A percentile compares a stretch with the other conserved stretches of the same genome.
These are phyloP conservation scores for Phytophthora agathidicida DNA, from an alignment of 352 stramenopile species.

Conservation along the genomic window DNA sequence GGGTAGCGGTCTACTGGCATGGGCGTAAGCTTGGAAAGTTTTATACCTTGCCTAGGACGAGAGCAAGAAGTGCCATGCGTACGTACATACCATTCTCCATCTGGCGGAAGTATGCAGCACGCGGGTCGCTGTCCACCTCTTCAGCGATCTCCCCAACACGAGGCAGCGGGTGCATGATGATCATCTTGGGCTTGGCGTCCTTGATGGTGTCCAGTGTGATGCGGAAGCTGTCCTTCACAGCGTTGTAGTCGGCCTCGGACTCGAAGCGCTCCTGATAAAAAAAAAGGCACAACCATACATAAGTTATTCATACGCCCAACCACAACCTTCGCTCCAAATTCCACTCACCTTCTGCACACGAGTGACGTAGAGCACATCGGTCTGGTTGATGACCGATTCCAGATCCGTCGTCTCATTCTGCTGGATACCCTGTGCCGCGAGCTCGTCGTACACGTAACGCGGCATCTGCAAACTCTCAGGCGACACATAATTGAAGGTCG, in stretches of 20 bases:
- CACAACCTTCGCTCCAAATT: neutral
- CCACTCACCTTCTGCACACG: constrained; percentile 92
- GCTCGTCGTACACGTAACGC: constrained; percentile 79
- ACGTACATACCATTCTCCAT: constrained; percentile 99
- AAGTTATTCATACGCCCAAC: neutral
- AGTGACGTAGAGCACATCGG: constrained; percentile 99
- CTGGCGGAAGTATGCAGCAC: constrained; percentile 97
- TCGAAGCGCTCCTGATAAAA: constrained; percentile 94
- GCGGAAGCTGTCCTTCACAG: constrained; percentile 92
- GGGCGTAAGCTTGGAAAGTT: neutral
- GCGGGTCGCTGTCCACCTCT: constrained; percentile 96
- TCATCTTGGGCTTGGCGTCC: constrained; percentile 90
- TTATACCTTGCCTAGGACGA: constrained; percentile 91
- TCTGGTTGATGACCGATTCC: constrained; percentile 88
- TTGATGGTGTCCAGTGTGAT: constrained; percentile 77
- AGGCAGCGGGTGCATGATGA: constrained; percentile 99
- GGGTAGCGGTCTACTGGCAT: neutral
- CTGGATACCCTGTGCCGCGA: constrained; percentile 67
- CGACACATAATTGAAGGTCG: constrained; percentile 93
- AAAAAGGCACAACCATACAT: neutral
- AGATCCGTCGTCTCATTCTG: constrained; percentile 90
- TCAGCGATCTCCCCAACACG: constrained; percentile 97
- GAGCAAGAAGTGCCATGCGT: constrained; percentile 97
- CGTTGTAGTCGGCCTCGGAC: constrained; percentile 93
- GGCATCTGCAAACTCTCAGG: constrained; percentile 90